phyloP scores from a whole-genome alignment of 192 early-diverging fungal genomes.

The Podila epigama region DNA sequence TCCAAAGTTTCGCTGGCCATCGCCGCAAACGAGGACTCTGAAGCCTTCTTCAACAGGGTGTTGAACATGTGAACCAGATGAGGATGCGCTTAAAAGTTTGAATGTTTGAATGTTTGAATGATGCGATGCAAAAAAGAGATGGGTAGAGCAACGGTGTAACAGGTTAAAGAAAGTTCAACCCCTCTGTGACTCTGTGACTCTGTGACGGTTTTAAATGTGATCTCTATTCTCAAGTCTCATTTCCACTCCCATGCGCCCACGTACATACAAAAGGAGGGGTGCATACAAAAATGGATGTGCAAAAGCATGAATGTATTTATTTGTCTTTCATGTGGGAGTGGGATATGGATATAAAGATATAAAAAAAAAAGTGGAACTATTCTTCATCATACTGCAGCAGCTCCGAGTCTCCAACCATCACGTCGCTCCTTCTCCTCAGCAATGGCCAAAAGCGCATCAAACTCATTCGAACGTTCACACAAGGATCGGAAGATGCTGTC shows the following conservation, averaged over 20 bases:
- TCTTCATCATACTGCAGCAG: too few species aligned
- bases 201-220: too few species aligned
- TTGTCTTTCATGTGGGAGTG: too few species aligned
- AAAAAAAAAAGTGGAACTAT: too few species aligned
- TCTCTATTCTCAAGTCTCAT: too few species aligned
- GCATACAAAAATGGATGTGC: too few species aligned
- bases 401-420: too few species aligned
- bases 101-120: neutral
- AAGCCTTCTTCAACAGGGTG: slow-evolving; percentile 50
- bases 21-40: slow-evolving; percentile 42
- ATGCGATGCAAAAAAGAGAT: neutral
- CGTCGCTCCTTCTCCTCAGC: slow-evolving; percentile 53
- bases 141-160: neutral
- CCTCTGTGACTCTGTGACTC: too few species aligned
- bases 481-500: slow-evolving; percentile 77
- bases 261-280: too few species aligned
- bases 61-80: slow-evolving; percentile 39
- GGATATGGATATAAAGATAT: too few species aligned
- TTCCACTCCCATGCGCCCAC: too few species aligned
- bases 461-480: slow-evolving; percentile 86
- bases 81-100: neutral
- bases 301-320: too few species aligned
- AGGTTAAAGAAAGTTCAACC: neutral
- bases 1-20: slow-evolving; percentile 48
- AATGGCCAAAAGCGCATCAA: slow-evolving; percentile 70